Evolutionary conservation across 202 grass and related monocot species (phyloP).

Genomic region (Miscanthus sacchariflorus): DNA sequence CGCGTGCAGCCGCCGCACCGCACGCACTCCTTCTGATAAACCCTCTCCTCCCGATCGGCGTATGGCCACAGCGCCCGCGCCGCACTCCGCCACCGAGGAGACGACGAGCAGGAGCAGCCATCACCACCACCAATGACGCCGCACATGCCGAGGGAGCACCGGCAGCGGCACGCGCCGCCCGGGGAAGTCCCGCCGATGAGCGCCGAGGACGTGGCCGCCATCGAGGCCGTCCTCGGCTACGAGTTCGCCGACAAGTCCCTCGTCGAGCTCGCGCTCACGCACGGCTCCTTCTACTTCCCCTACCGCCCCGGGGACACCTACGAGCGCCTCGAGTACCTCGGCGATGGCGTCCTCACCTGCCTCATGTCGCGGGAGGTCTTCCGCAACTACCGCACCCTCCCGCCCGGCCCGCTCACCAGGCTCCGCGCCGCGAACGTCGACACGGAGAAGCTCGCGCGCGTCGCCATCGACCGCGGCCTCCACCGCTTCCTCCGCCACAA

Average conservation of each 20-base stretch:
- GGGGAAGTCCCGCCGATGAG: slow-evolving; percentile 48
- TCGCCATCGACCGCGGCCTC: slow-evolving; percentile 54
- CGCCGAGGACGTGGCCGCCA: slow-evolving; percentile 40
- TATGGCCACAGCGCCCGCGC: slow-evolving; percentile 7
- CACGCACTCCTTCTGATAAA: neutral
- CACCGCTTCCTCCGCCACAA: slow-evolving; percentile 68
- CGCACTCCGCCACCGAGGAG: slow-evolving; percentile 2
- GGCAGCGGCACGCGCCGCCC: slow-evolving; percentile 27
- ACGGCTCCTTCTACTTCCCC: slow-evolving; percentile 61
- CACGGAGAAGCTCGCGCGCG: slow-evolving; percentile 81
- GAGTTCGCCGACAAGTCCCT: slow-evolving; percentile 60
- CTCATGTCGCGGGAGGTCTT: slow-evolving; percentile 60
- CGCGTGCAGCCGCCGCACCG: neutral
- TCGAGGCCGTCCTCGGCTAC: slow-evolving; percentile 66
- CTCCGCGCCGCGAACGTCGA: slow-evolving; percentile 86
- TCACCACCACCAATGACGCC: neutral
- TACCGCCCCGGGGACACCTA: slow-evolving; percentile 53
- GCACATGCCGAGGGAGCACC: neutral
- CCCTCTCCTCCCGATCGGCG: neutral
- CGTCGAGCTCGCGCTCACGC: slow-evolving; percentile 72
- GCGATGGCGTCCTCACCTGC: slow-evolving; percentile 69
- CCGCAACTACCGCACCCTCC: slow-evolving; percentile 55
- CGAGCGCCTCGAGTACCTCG: slow-evolving; percentile 82
- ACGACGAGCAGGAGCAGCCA: neutral
- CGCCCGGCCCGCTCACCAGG: slow-evolving; percentile 57